Base-by-base conservation (phyloP, 1,284 basidiomycete genomes). In the Heliocybe sulcata region DNA sequence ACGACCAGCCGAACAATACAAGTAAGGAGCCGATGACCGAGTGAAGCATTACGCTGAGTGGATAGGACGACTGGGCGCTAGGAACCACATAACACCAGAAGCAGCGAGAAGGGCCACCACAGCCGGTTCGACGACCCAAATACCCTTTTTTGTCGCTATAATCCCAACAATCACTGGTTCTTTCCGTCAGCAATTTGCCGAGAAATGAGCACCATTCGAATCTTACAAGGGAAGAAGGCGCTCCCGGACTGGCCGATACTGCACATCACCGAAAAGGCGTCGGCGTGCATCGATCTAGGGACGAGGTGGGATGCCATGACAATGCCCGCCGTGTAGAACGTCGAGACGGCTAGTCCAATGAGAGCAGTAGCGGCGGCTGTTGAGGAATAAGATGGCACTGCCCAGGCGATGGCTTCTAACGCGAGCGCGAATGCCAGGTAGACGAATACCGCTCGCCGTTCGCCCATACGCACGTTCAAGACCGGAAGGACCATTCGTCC, bases 301-400 rank as follows among this genome's bases (percentile, higher is more conserved):
- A 70, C 59, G 45, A 69, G 64, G 55, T 62, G 62, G 16, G 65
- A 64, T 2, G 62, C 66, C 1, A 58, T 64, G 35, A 65, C 63
- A 54, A 69, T 67, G 42, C 64, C 65, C 19, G 66, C 63, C 1
- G 67, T 57, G 59, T 70, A 70, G 58, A 69, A 68, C 3, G 67
- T 68, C n/a, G 66, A 67, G 60, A 70, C 67, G 19, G 63, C 64
- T 45, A 70, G 60, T 10, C 68, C 68, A 55, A 69, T 64, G 56
- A 69, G 60, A n/a, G 67, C 67, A 3, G 68, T 68, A 45, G 65
- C 67, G 31, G 66, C 56, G 1, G 68, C 67, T 14, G 67, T 69
- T n/a, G 68, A 66, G 10, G 62, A 60, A 53, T 68, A 58, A 51
- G 62, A 52, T 22, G 67, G 66, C 20, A 68, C 57, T 52, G 65